Evolutionary conservation across 805 yeast genomes (phyloP).

Genomic region (Kluyveromyces siamensis): DNA sequence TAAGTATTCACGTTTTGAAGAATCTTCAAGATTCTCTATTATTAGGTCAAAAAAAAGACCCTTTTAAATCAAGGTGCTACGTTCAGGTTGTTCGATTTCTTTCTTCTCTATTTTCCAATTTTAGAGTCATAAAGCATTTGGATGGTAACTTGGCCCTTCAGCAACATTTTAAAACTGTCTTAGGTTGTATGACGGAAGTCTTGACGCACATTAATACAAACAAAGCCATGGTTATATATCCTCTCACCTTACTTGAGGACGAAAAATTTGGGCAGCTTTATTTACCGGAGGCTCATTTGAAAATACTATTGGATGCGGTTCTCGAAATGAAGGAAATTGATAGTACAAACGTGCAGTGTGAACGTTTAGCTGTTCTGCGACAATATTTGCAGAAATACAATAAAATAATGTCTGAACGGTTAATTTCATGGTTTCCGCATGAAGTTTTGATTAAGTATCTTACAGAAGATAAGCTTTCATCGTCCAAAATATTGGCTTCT

Average conservation of each 20-base stretch:
- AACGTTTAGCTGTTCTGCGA: conserved; percentile 17
- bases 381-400: conserved; percentile 17
- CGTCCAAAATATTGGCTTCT: conserved; percentile 12
- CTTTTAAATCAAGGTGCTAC: conserved; percentile 22
- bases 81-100: conserved; percentile 25
- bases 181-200: conserved; percentile 10
- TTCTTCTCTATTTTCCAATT: conserved; percentile 16
- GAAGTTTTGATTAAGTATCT: conserved; percentile 20
- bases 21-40: conserved; percentile 12
- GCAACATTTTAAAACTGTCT: conserved; percentile 11
- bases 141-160: conserved; percentile 7
- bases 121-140: conserved; percentile 13
- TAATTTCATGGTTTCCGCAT: conserved; percentile 18
- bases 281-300: conserved; percentile 9
- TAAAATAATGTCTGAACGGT: conserved; percentile 12
- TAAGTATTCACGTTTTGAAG: conserved; percentile 12
- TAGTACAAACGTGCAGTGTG: conserved; percentile 20
- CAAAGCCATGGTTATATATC: conserved; percentile 21
- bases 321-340: conserved; percentile 16
- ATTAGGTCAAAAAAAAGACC: conserved; percentile 14
- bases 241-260: conserved; percentile 18
- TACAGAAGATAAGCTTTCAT: conserved; percentile 11
- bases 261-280: conserved; percentile 18
- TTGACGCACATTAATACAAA: conserved; percentile 17
- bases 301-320: conserved; percentile 9